Conservation (phyloP, 805 yeast species). For the Candida anglica region DNA sequence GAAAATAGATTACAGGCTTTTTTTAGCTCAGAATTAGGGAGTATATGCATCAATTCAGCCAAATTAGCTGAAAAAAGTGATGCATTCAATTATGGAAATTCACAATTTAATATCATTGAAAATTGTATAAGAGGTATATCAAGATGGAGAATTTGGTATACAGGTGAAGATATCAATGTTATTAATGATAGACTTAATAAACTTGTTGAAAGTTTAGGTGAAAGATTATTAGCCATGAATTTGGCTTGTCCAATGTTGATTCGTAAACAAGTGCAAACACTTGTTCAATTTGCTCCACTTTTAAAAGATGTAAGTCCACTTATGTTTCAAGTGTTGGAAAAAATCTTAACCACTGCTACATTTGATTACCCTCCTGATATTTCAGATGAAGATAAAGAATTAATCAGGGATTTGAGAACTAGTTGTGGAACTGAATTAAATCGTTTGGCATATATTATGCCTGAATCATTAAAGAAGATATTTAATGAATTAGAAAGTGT, state of each 20-base stretch:
- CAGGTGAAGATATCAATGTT: conserved; percentile 48
- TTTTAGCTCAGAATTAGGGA: conserved; percentile 68
- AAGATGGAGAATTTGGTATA: conserved; percentile 94
- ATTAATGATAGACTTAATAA: conserved; percentile 49
- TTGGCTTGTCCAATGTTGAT: conserved; percentile 76
- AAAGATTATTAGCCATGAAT: conserved; percentile 68
- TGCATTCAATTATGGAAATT: conserved; percentile 70
- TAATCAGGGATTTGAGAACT: conserved; percentile 81
- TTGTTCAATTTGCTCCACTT: conserved; percentile 91
- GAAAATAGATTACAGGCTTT: conserved; percentile 68
- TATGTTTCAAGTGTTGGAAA: conserved; percentile 82
- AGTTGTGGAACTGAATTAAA: conserved; percentile 94
- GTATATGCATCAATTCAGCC: conserved; percentile 52
- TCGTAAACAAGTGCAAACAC: conserved; percentile 83
- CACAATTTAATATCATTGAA: conserved; percentile 84
- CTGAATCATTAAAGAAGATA: conserved; percentile 79
- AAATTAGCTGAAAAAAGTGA: conserved; percentile 55
- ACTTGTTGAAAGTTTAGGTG: conserved; percentile 66
- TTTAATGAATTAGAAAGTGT: conserved; percentile 80
- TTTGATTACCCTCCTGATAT: conserved; percentile 67
- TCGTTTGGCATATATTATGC: conserved; percentile 91
- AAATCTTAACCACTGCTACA: conserved; percentile 78
- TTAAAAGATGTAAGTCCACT: conserved; percentile 70
- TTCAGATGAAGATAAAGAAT: conserved; percentile 71
- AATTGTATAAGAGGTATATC: conserved; percentile 88